Evolutionary conservation across 495 filamentous ascomycete genomes (phyloP), one percentile per base, ranked within the genome.

Genomic region (Talaromyces trachyspermus): DNA sequence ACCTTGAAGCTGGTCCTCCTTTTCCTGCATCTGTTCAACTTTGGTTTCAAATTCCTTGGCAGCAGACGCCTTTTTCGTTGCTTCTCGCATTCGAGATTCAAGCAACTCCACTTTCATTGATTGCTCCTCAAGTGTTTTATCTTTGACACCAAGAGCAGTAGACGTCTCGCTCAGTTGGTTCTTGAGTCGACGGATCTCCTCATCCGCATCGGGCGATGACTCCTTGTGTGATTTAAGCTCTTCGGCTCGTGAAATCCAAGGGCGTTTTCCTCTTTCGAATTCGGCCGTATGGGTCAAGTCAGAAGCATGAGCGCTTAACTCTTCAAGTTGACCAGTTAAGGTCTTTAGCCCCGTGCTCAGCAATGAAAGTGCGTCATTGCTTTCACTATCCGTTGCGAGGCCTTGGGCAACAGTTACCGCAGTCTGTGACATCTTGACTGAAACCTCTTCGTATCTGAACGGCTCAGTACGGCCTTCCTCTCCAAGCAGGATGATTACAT

Each of bases 111-210:
- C 64, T 55, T 87, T 84, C 25, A 84, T 78, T 10, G 86, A 78
- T 53, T 95, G 89, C 32, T 85, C 79, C 75, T 95, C 90, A 36
- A 97, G 83, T 4, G 88, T 86, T 64, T 96, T 92, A 57, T 95
- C 91, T 62, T 95, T 94, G 50, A 95, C 85, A 2, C 80, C 77
- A 8, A 88, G 54, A 80, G 80, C 54, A 71, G 77, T 57, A 9
- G 69, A 64, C 17, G 70, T 60, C 54, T 81, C 57, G 79, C 85
- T 79, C 59, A 70, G 82, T 46, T 91, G 84, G 35, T 88, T 85
- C 55, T 82, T 85, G 26, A 95, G 67, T 14, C 79, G 78, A 9
- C 77, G 79, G 35, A 89, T 76, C 55, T 90, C 83, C 49, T 88
- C 79, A 54, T 95, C 89, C 6, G 83, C 82, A 52, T 94, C 87